A percentile compares a stretch with the other conserved stretches of the same genome.
These are phyloP conservation scores for Albizia julibrissin DNA, from an alignment of 306 rosid genomes.

Conservation along the genomic window DNA sequence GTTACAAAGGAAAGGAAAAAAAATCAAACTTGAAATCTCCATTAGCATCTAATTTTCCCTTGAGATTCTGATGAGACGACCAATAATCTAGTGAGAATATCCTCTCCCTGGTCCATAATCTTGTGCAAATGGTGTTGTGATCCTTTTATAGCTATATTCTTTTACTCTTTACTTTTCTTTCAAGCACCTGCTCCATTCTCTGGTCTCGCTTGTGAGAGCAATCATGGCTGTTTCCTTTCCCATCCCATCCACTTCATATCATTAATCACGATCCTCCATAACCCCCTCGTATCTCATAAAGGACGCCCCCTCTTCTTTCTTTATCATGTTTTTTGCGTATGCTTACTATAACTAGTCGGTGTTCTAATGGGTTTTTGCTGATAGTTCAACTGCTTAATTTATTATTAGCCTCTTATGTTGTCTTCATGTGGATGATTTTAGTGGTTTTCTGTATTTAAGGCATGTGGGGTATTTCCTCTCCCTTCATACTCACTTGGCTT, in stretches of 20 bases:
- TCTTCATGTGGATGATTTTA: constrained; percentile 38
- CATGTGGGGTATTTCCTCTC: constrained; percentile 25
- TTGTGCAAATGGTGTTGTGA: constrained; percentile 37
- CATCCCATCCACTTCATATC: constrained; percentile 43
- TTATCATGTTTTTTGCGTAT: constrained; percentile 16
- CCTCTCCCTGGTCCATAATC: constrained; percentile 25
- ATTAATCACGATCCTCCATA: constrained; percentile 32
- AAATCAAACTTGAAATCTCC: constrained; percentile 16
- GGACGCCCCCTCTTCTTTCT: constrained; percentile 34
- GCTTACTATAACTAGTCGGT: constrained; percentile 28
- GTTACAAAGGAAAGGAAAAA: background rate
- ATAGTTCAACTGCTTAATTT: constrained; percentile 3
- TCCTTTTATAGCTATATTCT: constrained; percentile 41
- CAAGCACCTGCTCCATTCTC: constrained; percentile 45
- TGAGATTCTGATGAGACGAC: constrained; percentile 26
- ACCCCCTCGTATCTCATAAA: constrained; percentile 35
- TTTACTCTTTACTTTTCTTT: constrained; percentile 37
- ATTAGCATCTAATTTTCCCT: constrained; percentile 36
- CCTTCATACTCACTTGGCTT: constrained; percentile 10
- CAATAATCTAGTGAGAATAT: constrained; percentile 1
- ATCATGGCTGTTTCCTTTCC: constrained; percentile 67
- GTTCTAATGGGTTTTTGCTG: constrained; percentile 17
- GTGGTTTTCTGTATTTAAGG: constrained; percentile 26
- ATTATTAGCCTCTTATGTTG: constrained; percentile 31
- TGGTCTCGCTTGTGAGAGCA: constrained; percentile 55